Evolutionary conservation across 768 basidiomycete genomes (phyloP), one percentile per base, ranked within the genome.

Genomic region (Roridomyces roridus): DNA sequence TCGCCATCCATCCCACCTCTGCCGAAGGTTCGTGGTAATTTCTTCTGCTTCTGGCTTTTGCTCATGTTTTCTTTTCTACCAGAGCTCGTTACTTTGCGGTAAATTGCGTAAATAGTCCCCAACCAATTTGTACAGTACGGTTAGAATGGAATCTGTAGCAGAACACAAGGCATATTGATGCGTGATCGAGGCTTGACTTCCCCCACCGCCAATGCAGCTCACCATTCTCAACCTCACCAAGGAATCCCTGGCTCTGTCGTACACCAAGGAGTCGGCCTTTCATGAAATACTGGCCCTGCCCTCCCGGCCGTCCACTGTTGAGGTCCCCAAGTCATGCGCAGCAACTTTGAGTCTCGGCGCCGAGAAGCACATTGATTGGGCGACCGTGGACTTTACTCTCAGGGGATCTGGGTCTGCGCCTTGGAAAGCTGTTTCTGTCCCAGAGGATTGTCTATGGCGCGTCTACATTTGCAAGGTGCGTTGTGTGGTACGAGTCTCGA

Each of bases 1-100:
- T 96, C 26, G 94, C 94, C 11, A 96, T 96, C 60, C 94, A 96
- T 72, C 94, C 94, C 35, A 94, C 92, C 2, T 91, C 88, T 14
- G 88, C 81, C 36, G 91, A 92, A 78, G 91, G 90, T 91, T 11
- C 31, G 31, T 15, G 31, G 31, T 62, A 34, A 83, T 74, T 46
- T 25, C 29, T 26, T 24, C 34, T 0, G n/a, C 46, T 28, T 37
- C 10, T 17, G 35, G 21, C 6, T 39, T 31, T 39, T 55, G 51
- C 31, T 35, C 9, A 26, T 49, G 31, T 26, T 50, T 51, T 46
- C 20, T 26, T 50, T 51, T 46, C 20, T 62, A 10, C 41, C 60
- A 86, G 85, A 86, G 70, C 68, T 87, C 49, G 85, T 87, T 53
- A 85, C 84, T 0, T 67, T 85, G 31, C 82, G 81, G 52, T 85